phyloP scores from a whole-genome alignment of 768 basidiomycete genomes.

The Phanerochaete carnosa region DNA sequence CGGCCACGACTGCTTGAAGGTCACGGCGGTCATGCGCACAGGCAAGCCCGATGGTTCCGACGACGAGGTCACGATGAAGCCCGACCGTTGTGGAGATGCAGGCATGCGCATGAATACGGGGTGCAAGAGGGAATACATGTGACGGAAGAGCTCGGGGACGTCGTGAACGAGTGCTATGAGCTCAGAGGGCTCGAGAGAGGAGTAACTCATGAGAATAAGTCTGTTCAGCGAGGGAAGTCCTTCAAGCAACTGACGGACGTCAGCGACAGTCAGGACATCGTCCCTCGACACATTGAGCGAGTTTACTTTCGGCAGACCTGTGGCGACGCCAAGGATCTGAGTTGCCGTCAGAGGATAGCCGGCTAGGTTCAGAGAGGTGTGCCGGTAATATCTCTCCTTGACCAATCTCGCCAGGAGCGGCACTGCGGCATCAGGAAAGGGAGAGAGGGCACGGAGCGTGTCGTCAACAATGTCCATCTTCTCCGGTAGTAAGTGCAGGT shows the following conservation, averaged over 20 bases:
- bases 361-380: slow-evolving; percentile 23
- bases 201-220: slow-evolving; percentile 24
- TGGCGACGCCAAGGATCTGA: slow-evolving; percentile 22
- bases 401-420: slow-evolving; percentile 23
- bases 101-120: slow-evolving; percentile 20
- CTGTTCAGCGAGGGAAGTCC: slow-evolving; percentile 20
- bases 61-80: no score
- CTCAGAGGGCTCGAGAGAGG: slow-evolving; percentile 19
- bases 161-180: slow-evolving; percentile 21
- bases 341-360: slow-evolving; percentile 19
- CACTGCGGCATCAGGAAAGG: slow-evolving; percentile 27
- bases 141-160: slow-evolving; percentile 25
- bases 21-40: background rate
- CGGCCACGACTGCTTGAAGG: slow-evolving; percentile 5
- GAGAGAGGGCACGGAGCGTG: slow-evolving; percentile 16
- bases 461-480: slow-evolving; percentile 22
- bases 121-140: slow-evolving; percentile 25
- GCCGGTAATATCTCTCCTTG: slow-evolving; percentile 2
- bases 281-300: slow-evolving; percentile 29
- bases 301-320: slow-evolving; percentile 10
- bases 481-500: slow-evolving; percentile 28
- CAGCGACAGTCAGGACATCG: slow-evolving; percentile 20
- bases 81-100: slow-evolving; percentile 7
- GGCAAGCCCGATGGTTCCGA: background rate
- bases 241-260: slow-evolving; percentile 21